phyloP scores from a whole-genome alignment of 2,329 filamentous ascomycete genomes.

The Pseudogymnoascus sp. region DNA sequence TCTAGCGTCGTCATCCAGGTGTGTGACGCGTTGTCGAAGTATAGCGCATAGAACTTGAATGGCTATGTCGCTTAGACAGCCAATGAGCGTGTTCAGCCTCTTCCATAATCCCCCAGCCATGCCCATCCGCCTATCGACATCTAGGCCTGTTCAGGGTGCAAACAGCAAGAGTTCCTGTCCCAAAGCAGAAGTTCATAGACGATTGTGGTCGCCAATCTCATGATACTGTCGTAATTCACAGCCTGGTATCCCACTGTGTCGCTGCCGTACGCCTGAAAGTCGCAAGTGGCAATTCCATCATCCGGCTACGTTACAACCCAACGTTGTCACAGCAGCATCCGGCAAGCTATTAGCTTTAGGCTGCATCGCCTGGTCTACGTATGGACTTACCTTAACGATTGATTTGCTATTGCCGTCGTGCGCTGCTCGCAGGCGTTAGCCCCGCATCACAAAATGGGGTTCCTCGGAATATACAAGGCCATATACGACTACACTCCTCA shows the following conservation, averaged over 20 bases:
- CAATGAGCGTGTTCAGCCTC: constrained; percentile 4
- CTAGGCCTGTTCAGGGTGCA: constrained; percentile 6
- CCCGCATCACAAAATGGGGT: constrained; percentile 57
- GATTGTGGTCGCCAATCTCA: background rate
- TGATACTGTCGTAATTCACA: background rate
- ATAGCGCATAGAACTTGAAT: constrained; percentile 5
- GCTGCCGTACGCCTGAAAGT: background rate
- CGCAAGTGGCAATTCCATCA: constrained; percentile 5
- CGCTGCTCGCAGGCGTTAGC: constrained; percentile 5
- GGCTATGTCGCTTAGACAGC: constrained; percentile 1
- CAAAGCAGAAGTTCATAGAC: background rate
- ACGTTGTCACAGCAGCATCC: background rate
- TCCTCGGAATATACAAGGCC: constrained; percentile 83
- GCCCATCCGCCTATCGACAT: constrained; percentile 3
- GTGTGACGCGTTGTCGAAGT: background rate
- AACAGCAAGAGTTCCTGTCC: constrained; percentile 5
- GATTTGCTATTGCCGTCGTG: constrained; percentile 10
- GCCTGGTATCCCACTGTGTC: background rate
- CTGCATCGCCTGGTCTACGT: background rate
- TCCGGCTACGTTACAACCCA: background rate
- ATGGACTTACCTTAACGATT: background rate
- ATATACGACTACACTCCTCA: constrained; percentile 90
- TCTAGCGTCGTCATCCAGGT: constrained; percentile 7
- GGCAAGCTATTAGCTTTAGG: background rate
- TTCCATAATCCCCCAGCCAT: constrained; percentile 1